Percentiles rank a stretch among this genome's conserved stretches.
phyloP scores from a whole-genome alignment of 2,329 filamentous ascomycete species.

The Chaetomium strumarium region DNA sequence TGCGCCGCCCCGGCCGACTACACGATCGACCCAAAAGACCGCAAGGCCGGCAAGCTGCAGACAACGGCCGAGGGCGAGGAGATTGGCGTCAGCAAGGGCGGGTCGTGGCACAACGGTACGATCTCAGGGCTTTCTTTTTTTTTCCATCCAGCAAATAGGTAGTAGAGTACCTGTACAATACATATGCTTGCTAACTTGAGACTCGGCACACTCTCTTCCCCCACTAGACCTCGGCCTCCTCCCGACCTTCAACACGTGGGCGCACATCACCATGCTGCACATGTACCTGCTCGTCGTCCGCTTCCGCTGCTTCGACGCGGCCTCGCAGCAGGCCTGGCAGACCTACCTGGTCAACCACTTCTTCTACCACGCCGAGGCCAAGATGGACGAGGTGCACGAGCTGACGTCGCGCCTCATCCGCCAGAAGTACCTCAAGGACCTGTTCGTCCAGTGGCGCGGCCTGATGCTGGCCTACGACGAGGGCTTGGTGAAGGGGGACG shows the following conservation, averaged over 20 bases:
- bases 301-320: conserved; percentile 68
- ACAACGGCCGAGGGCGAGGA: conserved; percentile 76
- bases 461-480: conserved; percentile 80
- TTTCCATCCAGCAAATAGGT: background rate
- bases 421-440: conserved; percentile 71
- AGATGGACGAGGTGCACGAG: conserved; percentile 76
- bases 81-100: conserved; percentile 60
- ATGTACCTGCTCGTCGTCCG: conserved; percentile 87
- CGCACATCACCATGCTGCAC: conserved; percentile 92
- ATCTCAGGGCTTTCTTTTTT: conserved; percentile 13
- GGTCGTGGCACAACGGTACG: conserved; percentile 79
- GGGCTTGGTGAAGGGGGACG: conserved; percentile 69
- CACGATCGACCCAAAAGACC: conserved; percentile 60
- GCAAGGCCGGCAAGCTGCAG: conserved; percentile 61
- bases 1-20: conserved; percentile 72
- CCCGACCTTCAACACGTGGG: conserved; percentile 92
- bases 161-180: too few relatives aligned
- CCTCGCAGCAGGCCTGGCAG: conserved; percentile 70
- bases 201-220: background rate
- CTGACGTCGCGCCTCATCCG: conserved; percentile 53
- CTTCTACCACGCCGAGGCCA: conserved; percentile 81
- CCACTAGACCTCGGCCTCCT: conserved; percentile 64
- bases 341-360: conserved; percentile 92
- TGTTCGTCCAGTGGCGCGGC: conserved; percentile 90
- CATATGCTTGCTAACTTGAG: conserved; percentile 11